phyloP scores from a whole-genome alignment of 345 rosid species.

The Eucalyptus polyanthemos region DNA sequence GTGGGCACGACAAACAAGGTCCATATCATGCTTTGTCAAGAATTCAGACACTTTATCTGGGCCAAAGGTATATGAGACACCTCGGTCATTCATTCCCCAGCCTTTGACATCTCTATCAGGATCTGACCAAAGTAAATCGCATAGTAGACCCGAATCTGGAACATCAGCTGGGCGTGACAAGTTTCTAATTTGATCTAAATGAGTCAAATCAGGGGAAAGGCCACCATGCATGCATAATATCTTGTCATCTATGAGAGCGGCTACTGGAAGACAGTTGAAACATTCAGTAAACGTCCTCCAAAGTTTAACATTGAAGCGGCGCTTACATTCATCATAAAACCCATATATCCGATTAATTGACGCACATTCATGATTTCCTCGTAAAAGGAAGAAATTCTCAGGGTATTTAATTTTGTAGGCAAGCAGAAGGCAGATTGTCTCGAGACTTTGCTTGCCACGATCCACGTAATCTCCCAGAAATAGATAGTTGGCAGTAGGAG shows the following conservation, averaged over 20 bases:
- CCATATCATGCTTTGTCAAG: slow-evolving; percentile 67
- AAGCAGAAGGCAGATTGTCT: slow-evolving; percentile 84
- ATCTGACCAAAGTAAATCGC: slow-evolving; percentile 94
- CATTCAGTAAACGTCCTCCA: slow-evolving; percentile 84
- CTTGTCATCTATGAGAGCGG: slow-evolving; percentile 78
- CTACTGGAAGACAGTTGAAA: slow-evolving; percentile 90
- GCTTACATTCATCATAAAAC: slow-evolving; percentile 90
- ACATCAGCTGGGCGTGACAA: slow-evolving; percentile 73
- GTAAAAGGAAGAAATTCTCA: slow-evolving; percentile 71
- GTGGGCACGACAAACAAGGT: slow-evolving; percentile 91
- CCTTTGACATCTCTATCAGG: slow-evolving; percentile 72
- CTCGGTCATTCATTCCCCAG: slow-evolving; percentile 93
- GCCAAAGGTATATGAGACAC: slow-evolving; percentile 86
- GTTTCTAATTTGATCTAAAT: slow-evolving; percentile 66
- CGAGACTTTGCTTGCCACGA: slow-evolving; percentile 95
- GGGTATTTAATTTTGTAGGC: slow-evolving; percentile 89
- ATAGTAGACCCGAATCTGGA: slow-evolving; percentile 84
- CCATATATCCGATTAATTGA: slow-evolving; percentile 86
- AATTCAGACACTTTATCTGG: slow-evolving; percentile 68
- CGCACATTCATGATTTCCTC: slow-evolving; percentile 91
- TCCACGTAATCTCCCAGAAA: slow-evolving; percentile 94
- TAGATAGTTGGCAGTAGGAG: slow-evolving; percentile 76
- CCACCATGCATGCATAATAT: slow-evolving; percentile 98
- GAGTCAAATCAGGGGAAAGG: slow-evolving; percentile 69
- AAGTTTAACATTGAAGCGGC: slow-evolving; percentile 69